phyloP scores from a whole-genome alignment of 805 yeast species.

The Candida awuae region DNA sequence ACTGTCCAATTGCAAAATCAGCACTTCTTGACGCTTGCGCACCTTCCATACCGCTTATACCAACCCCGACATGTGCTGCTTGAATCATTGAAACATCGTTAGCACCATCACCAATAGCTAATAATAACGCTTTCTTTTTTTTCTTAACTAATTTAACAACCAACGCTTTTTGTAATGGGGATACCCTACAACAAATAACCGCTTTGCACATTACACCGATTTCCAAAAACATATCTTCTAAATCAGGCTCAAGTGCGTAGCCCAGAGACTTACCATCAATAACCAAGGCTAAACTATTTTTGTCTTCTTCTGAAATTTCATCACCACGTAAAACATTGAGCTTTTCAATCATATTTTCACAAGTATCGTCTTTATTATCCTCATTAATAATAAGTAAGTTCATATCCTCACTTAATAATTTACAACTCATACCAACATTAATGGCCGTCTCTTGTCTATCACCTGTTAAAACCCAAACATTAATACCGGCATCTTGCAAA shows the following conservation, averaged over 20 bases:
- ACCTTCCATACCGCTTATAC: slow-evolving; percentile 98
- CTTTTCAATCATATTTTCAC: slow-evolving; percentile 64
- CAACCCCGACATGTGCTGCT: slow-evolving; percentile 99
- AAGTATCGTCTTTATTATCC: slow-evolving; percentile 69
- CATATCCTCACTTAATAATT: slow-evolving; percentile 91
- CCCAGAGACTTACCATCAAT: slow-evolving; percentile 92
- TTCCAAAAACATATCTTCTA: slow-evolving; percentile 70
- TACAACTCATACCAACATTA: slow-evolving; percentile 97
- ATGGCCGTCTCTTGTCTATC: slow-evolving; percentile 98
- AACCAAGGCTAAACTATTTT: slow-evolving; percentile 74
- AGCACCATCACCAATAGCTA: slow-evolving; percentile 99
- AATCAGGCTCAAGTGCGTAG: slow-evolving; percentile 72
- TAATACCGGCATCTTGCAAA: slow-evolving; percentile 92
- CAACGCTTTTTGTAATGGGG: slow-evolving; percentile 93
- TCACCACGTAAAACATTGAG: slow-evolving; percentile 64
- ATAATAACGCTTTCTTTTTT: slow-evolving; percentile 61
- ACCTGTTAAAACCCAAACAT: slow-evolving; percentile 96
- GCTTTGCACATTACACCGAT: slow-evolving; percentile 87
- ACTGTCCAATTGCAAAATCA: slow-evolving; percentile 94
- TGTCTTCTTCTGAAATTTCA: slow-evolving; percentile 58
- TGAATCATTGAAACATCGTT: slow-evolving; percentile 99
- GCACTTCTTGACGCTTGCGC: slow-evolving; percentile 99
- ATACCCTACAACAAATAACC: slow-evolving; percentile 95
- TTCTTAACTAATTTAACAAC: slow-evolving; percentile 92
- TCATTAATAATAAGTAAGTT: slow-evolving; percentile 84